Percentiles rank a stretch among this genome's conserved stretches.
Evolutionary conservation across 1,284 basidiomycete genomes (phyloP).

Genomic region (Pseudomicrostroma phylloplanum): DNA sequence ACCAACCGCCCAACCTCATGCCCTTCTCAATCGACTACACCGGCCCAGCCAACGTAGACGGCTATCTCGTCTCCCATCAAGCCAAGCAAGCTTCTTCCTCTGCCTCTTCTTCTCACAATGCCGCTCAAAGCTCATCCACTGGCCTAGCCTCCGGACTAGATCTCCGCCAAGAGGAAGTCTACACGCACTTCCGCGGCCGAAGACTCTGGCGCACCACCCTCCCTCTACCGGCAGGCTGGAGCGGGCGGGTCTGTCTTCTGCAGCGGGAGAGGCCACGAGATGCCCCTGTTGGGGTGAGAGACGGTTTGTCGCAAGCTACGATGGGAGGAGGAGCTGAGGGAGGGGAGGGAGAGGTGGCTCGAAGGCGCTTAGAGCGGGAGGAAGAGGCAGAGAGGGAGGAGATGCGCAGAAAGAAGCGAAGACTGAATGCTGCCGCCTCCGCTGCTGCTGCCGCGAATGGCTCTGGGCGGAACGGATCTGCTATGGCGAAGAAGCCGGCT

Average conservation of each 20-base stretch:
- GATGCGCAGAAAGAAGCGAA: slow-evolving; percentile 1
- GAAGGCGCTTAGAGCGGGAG: background rate
- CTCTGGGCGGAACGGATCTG: background rate
- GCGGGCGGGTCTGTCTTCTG: background rate
- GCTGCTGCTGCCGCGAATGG: background rate
- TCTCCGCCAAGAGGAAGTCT: background rate
- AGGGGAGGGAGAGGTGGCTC: too few relatives aligned
- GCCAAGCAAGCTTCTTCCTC: background rate
- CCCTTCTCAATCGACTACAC: slow-evolving; percentile 3
- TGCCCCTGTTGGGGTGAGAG: background rate
- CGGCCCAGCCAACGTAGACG: slow-evolving; percentile 7
- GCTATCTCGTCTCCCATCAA: slow-evolving; percentile 5
- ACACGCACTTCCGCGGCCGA: slow-evolving; percentile 4
- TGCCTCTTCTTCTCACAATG: too few relatives aligned
- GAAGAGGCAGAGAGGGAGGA: slow-evolving; percentile 4
- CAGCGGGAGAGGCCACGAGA: background rate
- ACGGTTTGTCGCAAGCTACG: too few relatives aligned
- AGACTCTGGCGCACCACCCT: background rate
- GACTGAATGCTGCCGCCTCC: background rate
- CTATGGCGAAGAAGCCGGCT: slow-evolving; percentile 1
- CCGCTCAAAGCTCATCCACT: background rate
- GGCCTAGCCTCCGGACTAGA: background rate
- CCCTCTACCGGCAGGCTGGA: background rate
- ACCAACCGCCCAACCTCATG: background rate
- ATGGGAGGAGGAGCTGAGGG: too few relatives aligned